Percentiles rank a stretch among this genome's conserved stretches.
Evolutionary conservation across 202 grass and related monocot species (phyloP).

Genomic region (Setaria viridis): DNA sequence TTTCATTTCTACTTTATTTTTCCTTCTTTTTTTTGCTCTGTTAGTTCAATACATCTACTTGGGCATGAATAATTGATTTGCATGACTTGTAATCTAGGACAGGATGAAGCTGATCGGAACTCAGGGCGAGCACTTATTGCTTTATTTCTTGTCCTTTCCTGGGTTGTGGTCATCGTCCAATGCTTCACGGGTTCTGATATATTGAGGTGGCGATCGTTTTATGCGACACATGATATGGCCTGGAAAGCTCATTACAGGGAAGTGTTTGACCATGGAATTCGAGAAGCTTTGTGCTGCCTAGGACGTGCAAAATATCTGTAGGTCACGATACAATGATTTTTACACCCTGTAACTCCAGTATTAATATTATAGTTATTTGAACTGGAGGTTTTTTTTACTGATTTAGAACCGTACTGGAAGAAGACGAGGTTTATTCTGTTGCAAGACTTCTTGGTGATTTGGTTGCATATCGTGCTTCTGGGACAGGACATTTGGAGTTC

Average conservation of each 20-base stretch:
- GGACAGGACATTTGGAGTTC: conserved; percentile 94
- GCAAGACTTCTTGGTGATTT: conserved; percentile 96
- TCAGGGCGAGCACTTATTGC: conserved; percentile 63
- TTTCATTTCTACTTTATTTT: conserved; percentile 9
- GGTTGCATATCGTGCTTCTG: conserved; percentile 98
- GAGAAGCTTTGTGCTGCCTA: conserved; percentile 97
- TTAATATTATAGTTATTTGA: conserved; percentile 31
- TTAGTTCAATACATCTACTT: conserved; percentile 28
- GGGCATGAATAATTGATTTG: conserved; percentile 52
- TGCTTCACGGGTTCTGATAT: conserved; percentile 93
- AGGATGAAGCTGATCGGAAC: conserved; percentile 61
- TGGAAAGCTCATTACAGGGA: conserved; percentile 99
- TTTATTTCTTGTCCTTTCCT: conserved; percentile 81
- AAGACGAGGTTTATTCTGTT: conserved; percentile 96
- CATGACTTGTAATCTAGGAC: conserved; percentile 71
- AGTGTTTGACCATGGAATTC: conserved; percentile 97
- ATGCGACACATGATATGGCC: conserved; percentile 93
- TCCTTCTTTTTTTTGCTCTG: neutral
- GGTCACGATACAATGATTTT: conserved; percentile 48
- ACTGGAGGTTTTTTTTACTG: conserved; percentile 38
- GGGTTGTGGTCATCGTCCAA: conserved; percentile 80
- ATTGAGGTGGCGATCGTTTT: conserved; percentile 94
- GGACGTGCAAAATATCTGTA: conserved; percentile 96
- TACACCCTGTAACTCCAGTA: neutral
- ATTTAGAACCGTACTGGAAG: conserved; percentile 84